Percentiles rank a stretch among this genome's conserved stretches.
Conservation (phyloP, 164 flowering plant genomes). For the Euptelea pleiosperma region DNA sequence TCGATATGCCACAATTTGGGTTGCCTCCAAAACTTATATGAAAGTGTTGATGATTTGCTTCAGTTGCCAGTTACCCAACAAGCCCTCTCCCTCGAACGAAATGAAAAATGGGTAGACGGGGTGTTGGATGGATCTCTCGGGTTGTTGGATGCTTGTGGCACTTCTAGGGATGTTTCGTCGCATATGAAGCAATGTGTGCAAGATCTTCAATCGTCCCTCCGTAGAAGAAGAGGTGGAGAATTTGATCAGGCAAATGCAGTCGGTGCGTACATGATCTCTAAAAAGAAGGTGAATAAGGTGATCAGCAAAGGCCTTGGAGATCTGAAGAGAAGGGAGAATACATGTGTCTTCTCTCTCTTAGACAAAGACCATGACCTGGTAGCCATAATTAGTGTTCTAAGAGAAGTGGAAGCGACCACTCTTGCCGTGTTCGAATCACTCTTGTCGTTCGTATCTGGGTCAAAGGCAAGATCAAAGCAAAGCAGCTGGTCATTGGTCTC, state of each 20-base stretch:
- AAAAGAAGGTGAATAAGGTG: conserved; percentile 7
- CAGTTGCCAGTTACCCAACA: conserved; percentile 11
- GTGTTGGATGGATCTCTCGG: conserved; percentile 13
- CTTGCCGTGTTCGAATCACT: conserved; percentile 4
- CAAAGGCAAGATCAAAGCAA: not conserved
- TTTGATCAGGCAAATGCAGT: not conserved
- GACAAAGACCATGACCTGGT: not conserved
- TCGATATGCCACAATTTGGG: not conserved
- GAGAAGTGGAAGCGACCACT: conserved; percentile 7
- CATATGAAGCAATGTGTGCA: conserved; percentile 9
- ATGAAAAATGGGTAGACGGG: not conserved
- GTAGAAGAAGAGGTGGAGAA: conserved; percentile 6
- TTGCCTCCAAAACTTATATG: conserved; percentile 6
- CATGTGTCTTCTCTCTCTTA: not conserved
- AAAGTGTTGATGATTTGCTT: conserved; percentile 6
- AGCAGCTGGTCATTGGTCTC: conserved; percentile 18
- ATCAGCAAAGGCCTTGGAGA: conserved; percentile 9
- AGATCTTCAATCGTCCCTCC: conserved; percentile 11
- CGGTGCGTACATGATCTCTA: not conserved
- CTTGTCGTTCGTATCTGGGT: not conserved
- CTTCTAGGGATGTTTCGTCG: conserved; percentile 14
- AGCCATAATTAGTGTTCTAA: not conserved
- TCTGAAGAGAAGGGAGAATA: conserved; percentile 1
- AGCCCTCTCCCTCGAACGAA: not conserved
- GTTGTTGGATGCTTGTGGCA: conserved; percentile 11